Base-by-base conservation (phyloP, 1,284 basidiomycete genomes). In the Bjerkandera adusta region DNA sequence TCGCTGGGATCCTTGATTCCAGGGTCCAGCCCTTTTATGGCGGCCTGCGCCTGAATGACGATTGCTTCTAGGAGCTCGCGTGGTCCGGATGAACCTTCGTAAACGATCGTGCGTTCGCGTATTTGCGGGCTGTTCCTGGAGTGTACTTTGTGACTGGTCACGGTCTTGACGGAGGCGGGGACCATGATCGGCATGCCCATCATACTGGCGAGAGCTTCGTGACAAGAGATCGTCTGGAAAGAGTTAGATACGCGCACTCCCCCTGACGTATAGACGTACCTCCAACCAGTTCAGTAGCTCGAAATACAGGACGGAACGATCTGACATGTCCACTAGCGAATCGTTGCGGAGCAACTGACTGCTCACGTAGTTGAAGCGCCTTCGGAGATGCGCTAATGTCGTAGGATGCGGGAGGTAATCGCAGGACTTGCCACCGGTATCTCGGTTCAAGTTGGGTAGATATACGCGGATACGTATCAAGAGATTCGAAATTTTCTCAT, bases 171-270 rank as follows among this genome's bases (percentile, higher is more conserved):
- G n/a, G 83, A 84, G 3, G 76, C 69, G 16, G 81, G 76, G 3
- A 87, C 81, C 92, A 95, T 95, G 61, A 92, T 92, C 1, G 92
- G 92, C 91, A 94, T 95, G 1, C 88, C 92, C 80, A 96, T 90
- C 88, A 95, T 93, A 55, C 87, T 89, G 2, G 91, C 90, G 22
- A 95, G 68, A 3, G 89, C 85, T 71, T 95, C 92, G 54, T 96
- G 92, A 57, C 84, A 85, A 6, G 92, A 92, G 33, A 96, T 88
- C 2, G 87, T 91, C 89, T 90, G 32, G 22, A 53, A 30, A 41
- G 43, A 42, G 34, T 40, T 34, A 20, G 43, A 18, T 16, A 34
- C n/a, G 32, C 43, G 12, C 20, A 38, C 45, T 37, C 32, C 36
- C 40, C 20, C 20, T 37, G 11, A 45, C 4, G 38, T 26, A 26